phyloP scores from a whole-genome alignment of 768 basidiomycete genomes.

The Boletus sp. region DNA sequence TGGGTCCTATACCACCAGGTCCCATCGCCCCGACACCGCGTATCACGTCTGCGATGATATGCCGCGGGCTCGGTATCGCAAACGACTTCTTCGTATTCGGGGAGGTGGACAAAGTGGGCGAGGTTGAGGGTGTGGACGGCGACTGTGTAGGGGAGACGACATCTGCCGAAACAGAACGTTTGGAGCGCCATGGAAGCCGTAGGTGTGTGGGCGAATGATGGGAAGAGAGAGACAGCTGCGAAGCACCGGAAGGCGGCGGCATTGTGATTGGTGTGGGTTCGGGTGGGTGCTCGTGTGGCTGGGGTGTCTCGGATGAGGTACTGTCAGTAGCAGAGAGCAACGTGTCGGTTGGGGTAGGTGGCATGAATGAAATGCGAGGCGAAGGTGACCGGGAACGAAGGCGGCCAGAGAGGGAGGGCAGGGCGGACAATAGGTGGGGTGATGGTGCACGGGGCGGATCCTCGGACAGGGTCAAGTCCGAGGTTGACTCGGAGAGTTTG shows the following conservation, averaged over 20 bases:
- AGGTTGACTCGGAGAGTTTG: slow-evolving; percentile 11
- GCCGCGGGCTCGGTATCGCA: slow-evolving; percentile 14
- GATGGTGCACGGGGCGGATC: slow-evolving; percentile 17
- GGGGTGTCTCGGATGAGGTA: background rate
- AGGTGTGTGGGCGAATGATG: slow-evolving; percentile 1
- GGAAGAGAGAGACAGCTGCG: background rate
- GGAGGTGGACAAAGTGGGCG: slow-evolving; percentile 4
- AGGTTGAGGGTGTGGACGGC: slow-evolving; percentile 1
- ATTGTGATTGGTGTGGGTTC: background rate
- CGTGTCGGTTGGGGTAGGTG: slow-evolving; percentile 3
- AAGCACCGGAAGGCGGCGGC: background rate
- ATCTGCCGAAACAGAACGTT: slow-evolving; percentile 4
- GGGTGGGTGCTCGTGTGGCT: background rate
- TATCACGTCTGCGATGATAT: slow-evolving; percentile 36
- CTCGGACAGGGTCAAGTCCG: slow-evolving; percentile 4
- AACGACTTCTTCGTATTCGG: slow-evolving; percentile 14
- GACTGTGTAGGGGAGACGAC: background rate
- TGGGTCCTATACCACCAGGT: background rate
- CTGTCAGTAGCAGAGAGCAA: background rate
- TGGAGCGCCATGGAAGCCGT: slow-evolving; percentile 11
- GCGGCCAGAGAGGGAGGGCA: slow-evolving; percentile 25
- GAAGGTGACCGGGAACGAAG: background rate
- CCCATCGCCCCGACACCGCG: slow-evolving; percentile 42
- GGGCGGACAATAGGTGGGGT: slow-evolving; percentile 20
- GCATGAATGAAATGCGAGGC: slow-evolving; percentile 7